Base-by-base conservation (phyloP, 139 green algal species). In the Tetratostichococcus sp. region DNA sequence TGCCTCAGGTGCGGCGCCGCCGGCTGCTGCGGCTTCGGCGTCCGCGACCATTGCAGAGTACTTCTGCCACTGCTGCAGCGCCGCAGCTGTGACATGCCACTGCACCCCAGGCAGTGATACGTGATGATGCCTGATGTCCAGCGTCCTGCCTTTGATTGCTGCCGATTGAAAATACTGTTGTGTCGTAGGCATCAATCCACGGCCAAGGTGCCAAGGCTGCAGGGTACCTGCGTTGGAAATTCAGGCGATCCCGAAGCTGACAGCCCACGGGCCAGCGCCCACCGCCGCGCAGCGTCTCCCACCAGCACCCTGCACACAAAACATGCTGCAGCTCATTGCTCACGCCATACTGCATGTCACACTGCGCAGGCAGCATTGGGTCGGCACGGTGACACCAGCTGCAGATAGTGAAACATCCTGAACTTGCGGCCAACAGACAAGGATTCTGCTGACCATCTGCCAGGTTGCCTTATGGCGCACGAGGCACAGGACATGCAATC, bases 261-360 rank as follows among this genome's bases (percentile, higher is more conserved):
- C 50, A 94, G 74, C 21, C 85, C 85, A 1, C 75, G 72, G 0
- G 34, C 43, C 19, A 80, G 50, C 0, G 91, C 88, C 87, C 92
- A 96, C 14, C 59, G 28, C 2, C 84, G 39, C 0, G 84, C 91
- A 21, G 72, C 79, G 39, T 92, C 85, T 0, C 91, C 91, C 17
- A 79, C 91, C 50, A 96, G 77, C 34, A 96, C 80, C 72, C 89
- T 94, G 83, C 50, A 77, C 4, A 28, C n/a, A n/a, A n/a, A n/a
- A n/a, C n/a, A n/a, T n/a, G n/a, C n/a, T n/a, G n/a, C n/a, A n/a
- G n/a, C n/a, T n/a, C n/a, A n/a, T n/a, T n/a, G n/a, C n/a, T n/a
- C n/a, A n/a, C n/a, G n/a, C n/a, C n/a, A n/a, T 0, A 25, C 65
- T 59, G 30, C 25, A n/a, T 3, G n/a, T n/a, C n/a, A n/a, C n/a